Percentiles rank a stretch among this genome's conserved stretches.
Evolutionary conservation across 768 basidiomycete species (phyloP).

Genomic region (Boletus reticulatus): DNA sequence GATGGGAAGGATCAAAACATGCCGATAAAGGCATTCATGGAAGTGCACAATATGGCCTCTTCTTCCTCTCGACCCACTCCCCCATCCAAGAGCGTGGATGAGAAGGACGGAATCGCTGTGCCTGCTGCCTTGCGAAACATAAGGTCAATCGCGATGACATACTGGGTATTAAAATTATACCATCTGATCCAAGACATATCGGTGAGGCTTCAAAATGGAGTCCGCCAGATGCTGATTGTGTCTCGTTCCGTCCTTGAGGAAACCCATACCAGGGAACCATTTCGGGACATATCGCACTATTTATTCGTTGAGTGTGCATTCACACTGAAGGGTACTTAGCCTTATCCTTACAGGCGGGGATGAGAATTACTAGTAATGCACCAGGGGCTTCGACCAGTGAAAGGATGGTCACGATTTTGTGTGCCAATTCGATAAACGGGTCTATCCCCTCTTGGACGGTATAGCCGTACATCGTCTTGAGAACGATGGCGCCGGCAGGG

Average conservation of each 20-base stretch:
- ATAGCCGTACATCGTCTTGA: conserved; percentile 42
- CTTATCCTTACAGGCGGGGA: conserved; percentile 17
- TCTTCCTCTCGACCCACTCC: conserved; percentile 15
- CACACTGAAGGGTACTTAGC: no score
- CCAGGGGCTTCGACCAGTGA: conserved; percentile 2
- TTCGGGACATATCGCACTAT: conserved; percentile 31
- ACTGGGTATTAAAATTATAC: conserved; percentile 22
- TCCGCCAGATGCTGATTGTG: conserved; percentile 28
- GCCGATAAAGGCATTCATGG: conserved; percentile 8
- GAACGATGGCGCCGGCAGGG: conserved; percentile 25
- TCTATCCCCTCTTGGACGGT: conserved; percentile 35
- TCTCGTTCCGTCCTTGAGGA: conserved; percentile 29
- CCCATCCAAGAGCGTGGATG: conserved; percentile 13
- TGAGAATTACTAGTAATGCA: conserved; percentile 17
- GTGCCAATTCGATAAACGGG: conserved; percentile 32
- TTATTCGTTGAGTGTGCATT: not conserved
- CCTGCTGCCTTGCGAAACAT: conserved; percentile 14
- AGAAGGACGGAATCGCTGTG: conserved; percentile 18
- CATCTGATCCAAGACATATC: conserved; percentile 45
- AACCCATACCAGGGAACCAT: conserved; percentile 36
- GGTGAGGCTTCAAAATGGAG: conserved; percentile 44
- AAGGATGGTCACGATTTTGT: conserved; percentile 20
- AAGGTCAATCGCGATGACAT: not conserved
- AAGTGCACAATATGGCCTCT: conserved; percentile 20
- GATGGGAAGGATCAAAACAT: not conserved